phyloP scores from a whole-genome alignment of 106 monocot species.

The Vanilla planifolia region DNA sequence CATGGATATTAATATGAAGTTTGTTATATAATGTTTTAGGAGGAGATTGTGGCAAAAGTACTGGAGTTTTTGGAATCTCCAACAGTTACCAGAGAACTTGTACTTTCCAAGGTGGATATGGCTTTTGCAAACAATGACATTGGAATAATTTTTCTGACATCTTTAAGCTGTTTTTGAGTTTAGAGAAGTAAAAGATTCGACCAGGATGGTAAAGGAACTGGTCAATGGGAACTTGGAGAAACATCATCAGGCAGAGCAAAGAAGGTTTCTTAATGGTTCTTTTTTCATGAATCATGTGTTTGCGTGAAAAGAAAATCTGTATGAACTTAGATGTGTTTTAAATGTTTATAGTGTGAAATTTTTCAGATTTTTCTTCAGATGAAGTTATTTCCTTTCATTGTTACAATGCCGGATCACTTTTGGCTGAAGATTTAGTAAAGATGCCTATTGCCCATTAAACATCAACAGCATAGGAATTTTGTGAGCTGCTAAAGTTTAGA shows the following conservation, averaged over 20 bases:
- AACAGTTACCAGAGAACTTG: constrained; percentile 49
- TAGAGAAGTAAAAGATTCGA: constrained; percentile 46
- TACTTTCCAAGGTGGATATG: constrained; percentile 53
- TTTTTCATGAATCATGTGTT: no score
- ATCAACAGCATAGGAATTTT: no score
- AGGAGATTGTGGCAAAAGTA: constrained; percentile 29
- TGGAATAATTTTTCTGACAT: neutral
- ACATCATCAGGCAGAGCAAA: constrained; percentile 24
- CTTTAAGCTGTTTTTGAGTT: neutral
- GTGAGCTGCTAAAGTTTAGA: no score
- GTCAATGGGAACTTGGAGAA: constrained; percentile 14
- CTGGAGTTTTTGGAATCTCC: constrained; percentile 43
- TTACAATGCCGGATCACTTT: no score
- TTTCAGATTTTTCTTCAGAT: no score
- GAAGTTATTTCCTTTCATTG: no score
- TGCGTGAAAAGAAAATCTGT: no score
- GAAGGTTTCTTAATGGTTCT: constrained; percentile 13
- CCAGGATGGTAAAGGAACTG: constrained; percentile 21
- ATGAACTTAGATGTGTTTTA: no score
- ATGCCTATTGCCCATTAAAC: no score
- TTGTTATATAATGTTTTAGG: constrained; percentile 18
- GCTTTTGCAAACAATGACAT: constrained; percentile 1
- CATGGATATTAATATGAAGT: neutral
- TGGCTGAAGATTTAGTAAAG: no score
- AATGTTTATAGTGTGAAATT: no score